Conservation (phyloP, 257 asterid genomes). For the Nicotiana sylvestris region DNA sequence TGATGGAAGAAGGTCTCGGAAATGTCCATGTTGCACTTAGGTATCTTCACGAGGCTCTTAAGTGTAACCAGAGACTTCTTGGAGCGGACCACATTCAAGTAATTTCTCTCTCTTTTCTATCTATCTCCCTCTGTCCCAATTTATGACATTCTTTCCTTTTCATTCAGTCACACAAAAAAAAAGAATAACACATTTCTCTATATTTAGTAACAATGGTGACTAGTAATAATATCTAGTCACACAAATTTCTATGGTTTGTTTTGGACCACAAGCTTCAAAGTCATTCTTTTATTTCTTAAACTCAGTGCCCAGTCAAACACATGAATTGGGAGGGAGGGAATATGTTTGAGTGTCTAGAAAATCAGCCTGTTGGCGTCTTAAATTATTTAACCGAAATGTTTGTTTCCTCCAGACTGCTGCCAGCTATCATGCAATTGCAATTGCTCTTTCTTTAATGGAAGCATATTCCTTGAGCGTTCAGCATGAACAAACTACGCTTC, state of each 20-base stretch:
- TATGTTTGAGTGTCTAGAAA: constrained; percentile 1
- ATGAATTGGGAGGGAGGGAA: too few relatives aligned
- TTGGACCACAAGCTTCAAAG: too few relatives aligned
- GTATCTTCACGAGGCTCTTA: constrained; percentile 97
- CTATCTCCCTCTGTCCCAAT: too few relatives aligned
- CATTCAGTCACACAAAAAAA: too few relatives aligned
- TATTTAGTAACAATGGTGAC: too few relatives aligned
- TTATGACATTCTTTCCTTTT: too few relatives aligned
- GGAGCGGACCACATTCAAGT: constrained; percentile 99
- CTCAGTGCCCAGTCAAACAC: too few relatives aligned
- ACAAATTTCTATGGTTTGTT: too few relatives aligned
- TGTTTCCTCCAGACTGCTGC: constrained; percentile 84
- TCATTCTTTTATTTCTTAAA: too few relatives aligned
- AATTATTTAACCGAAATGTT: constrained; percentile 18
- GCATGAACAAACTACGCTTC: constrained; percentile 95
- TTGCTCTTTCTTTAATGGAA: constrained; percentile 98
- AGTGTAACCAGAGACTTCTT: constrained; percentile 81
- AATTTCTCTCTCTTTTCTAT: constrained; percentile 23
- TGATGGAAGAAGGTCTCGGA: constrained; percentile 99
- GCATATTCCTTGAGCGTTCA: constrained; percentile 96
- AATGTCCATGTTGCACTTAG: constrained; percentile 97
- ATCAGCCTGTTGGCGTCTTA: constrained; percentile 7
- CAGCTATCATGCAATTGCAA: constrained; percentile 98
- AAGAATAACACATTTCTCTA: too few relatives aligned
- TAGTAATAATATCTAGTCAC: too few relatives aligned